phyloP scores from a whole-genome alignment of 2,329 filamentous ascomycete genomes.

The Fusarium xyrophilum region DNA sequence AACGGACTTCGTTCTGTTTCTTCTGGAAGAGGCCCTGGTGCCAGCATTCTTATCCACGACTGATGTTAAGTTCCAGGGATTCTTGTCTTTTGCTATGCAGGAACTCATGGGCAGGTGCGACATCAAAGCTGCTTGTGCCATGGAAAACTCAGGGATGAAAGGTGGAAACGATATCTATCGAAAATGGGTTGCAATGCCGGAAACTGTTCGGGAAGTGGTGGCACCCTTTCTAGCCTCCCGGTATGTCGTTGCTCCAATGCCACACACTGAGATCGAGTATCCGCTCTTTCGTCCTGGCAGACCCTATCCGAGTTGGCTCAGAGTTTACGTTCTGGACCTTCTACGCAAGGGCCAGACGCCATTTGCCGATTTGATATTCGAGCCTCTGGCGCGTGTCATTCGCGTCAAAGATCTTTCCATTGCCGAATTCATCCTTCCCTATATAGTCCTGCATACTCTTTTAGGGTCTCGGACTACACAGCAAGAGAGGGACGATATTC shows the following conservation, averaged over 20 bases:
- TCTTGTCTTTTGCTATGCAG: constrained; percentile 94
- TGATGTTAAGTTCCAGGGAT: constrained; percentile 86
- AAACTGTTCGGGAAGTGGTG: constrained; percentile 79
- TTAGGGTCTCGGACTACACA: constrained; percentile 70
- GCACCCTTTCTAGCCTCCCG: constrained; percentile 86
- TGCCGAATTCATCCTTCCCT: constrained; percentile 87
- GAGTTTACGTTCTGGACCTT: constrained; percentile 80
- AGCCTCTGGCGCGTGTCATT: constrained; percentile 81
- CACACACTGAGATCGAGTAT: constrained; percentile 66
- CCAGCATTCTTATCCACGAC: constrained; percentile 90
- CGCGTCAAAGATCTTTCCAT: constrained; percentile 86
- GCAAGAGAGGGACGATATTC: constrained; percentile 68
- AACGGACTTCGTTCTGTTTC: constrained; percentile 82
- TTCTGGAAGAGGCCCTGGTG: constrained; percentile 86
- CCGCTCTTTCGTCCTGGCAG: constrained; percentile 76
- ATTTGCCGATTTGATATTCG: constrained; percentile 79
- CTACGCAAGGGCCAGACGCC: constrained; percentile 77
- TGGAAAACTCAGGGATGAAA: constrained; percentile 48
- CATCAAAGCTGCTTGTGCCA: constrained; percentile 65
- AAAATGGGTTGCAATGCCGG: constrained; percentile 81
- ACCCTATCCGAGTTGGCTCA: constrained; percentile 82
- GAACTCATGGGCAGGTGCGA: constrained; percentile 81
- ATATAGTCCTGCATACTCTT: constrained; percentile 82
- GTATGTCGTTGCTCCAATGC: constrained; percentile 74
- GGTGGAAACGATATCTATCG: constrained; percentile 68